phyloP scores from a whole-genome alignment of 805 yeast genomes.

The baker's yeast (Saccharomyces cerevisiae) region DNA sequence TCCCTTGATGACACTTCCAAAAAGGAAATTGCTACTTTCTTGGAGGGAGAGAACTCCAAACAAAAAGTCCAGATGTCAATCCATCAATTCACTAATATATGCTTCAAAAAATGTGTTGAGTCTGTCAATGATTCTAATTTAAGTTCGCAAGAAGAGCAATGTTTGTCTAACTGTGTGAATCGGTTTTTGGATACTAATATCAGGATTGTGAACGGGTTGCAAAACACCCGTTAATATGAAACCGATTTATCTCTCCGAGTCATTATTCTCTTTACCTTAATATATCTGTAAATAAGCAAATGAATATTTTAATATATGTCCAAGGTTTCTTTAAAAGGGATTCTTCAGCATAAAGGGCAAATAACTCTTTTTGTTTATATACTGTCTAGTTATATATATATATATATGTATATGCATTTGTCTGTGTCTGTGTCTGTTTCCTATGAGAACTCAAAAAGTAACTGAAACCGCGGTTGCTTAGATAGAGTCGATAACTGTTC shows the following conservation, averaged over 20 bases:
- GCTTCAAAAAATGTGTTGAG: slow-evolving; percentile 78
- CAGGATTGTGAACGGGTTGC: slow-evolving; percentile 57
- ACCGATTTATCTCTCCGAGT: neutral
- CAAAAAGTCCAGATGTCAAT: slow-evolving; percentile 81
- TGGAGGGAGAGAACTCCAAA: slow-evolving; percentile 77
- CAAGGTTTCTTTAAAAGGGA: neutral
- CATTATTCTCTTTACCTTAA: neutral
- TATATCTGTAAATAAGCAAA: slow-evolving; percentile 2
- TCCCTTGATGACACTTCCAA: slow-evolving; percentile 59
- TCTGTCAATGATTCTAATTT: slow-evolving; percentile 41
- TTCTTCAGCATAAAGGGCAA: neutral
- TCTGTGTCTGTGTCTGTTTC: neutral
- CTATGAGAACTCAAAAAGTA: neutral
- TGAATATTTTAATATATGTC: neutral
- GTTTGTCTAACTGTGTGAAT: slow-evolving; percentile 75
- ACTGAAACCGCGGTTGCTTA: neutral
- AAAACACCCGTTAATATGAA: slow-evolving; percentile 19
- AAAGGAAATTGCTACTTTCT: slow-evolving; percentile 63
- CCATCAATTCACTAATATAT: slow-evolving; percentile 81
- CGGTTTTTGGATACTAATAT: slow-evolving; percentile 83
- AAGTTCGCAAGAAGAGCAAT: slow-evolving; percentile 52
- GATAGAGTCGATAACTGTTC: neutral
- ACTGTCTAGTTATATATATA: neutral
- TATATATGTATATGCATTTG: no score
- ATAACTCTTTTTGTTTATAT: neutral